phyloP scores from a whole-genome alignment of 2,329 filamentous ascomycete genomes.

The Colletotrichum navitas region DNA sequence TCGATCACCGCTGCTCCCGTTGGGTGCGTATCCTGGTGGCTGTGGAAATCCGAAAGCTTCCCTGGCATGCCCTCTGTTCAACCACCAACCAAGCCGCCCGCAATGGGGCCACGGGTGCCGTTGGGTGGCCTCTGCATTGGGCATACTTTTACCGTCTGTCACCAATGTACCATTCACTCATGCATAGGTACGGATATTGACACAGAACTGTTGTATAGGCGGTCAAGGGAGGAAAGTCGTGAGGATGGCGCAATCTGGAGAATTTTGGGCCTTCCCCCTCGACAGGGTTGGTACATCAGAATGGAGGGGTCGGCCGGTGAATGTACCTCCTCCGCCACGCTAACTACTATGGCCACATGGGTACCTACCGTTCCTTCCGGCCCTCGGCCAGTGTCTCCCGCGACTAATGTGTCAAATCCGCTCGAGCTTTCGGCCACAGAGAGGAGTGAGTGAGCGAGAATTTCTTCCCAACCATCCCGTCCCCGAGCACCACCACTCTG shows the following conservation, averaged over 20 bases:
- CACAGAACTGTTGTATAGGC: slow-evolving; percentile 33
- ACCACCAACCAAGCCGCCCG: slow-evolving; percentile 15
- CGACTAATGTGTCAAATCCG: slow-evolving; percentile 38
- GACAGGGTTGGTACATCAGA: slow-evolving; percentile 36
- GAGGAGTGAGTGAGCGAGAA: slow-evolving; percentile 25
- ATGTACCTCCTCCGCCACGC: slow-evolving; percentile 11
- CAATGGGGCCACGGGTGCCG: slow-evolving; percentile 5
- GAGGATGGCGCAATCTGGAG: slow-evolving; percentile 42
- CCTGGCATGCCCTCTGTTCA: not conserved
- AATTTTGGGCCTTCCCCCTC: slow-evolving; percentile 37
- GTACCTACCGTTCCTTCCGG: slow-evolving; percentile 31
- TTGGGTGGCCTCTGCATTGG: slow-evolving; percentile 28
- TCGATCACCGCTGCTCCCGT: slow-evolving; percentile 19
- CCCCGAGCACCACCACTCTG: slow-evolving; percentile 28
- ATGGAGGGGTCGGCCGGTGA: slow-evolving; percentile 37
- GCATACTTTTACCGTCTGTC: not conserved
- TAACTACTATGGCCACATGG: not conserved
- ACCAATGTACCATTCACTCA: not conserved
- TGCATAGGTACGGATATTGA: not conserved
- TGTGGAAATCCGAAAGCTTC: slow-evolving; percentile 28
- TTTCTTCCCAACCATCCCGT: slow-evolving; percentile 36
- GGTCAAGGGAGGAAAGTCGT: slow-evolving; percentile 36
- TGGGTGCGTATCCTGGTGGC: slow-evolving; percentile 25
- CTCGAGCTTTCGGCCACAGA: slow-evolving; percentile 36
- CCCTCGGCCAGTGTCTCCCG: slow-evolving; percentile 36